phyloP scores from a whole-genome alignment of 257 asterid species.

The Gardenia jasminoides region DNA sequence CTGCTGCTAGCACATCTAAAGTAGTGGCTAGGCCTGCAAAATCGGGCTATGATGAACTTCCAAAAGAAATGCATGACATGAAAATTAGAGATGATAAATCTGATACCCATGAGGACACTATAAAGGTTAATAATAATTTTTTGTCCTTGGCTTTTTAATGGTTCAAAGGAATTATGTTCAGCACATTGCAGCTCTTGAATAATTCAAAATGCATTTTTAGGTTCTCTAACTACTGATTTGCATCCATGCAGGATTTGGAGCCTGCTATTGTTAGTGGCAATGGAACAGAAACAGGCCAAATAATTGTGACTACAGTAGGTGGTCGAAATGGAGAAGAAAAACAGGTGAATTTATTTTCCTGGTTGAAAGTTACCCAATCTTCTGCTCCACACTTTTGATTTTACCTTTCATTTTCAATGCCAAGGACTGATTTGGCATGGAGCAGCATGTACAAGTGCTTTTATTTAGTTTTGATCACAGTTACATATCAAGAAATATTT shows the following conservation, averaged over 20 bases:
- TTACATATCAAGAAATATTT: not conserved
- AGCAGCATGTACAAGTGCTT: not conserved
- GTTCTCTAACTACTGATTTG: not conserved
- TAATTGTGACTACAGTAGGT: conserved; percentile 71
- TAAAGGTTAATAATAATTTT: conserved; percentile 45
- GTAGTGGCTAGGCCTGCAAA: conserved; percentile 32
- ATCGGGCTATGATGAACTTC: conserved; percentile 40
- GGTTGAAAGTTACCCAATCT: not conserved
- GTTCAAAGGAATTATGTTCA: not conserved
- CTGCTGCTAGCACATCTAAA: conserved; percentile 38
- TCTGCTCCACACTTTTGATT: not conserved
- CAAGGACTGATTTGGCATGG: too few relatives aligned
- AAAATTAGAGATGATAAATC: conserved; percentile 37
- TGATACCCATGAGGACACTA: conserved; percentile 39
- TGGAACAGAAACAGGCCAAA: conserved; percentile 90
- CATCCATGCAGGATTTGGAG: conserved; percentile 58
- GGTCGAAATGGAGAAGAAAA: conserved; percentile 78
- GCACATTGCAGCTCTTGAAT: not conserved
- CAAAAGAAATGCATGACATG: conserved; percentile 35
- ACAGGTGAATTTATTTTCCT: conserved; percentile 44
- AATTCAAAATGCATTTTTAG: not conserved
- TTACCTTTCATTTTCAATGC: not conserved
- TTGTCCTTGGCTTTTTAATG: not conserved
- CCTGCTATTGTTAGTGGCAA: conserved; percentile 72
- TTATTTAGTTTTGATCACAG: not conserved